Base-by-base conservation (phyloP, 2,329 filamentous ascomycete genomes). In the Aspergillus floridensis region DNA sequence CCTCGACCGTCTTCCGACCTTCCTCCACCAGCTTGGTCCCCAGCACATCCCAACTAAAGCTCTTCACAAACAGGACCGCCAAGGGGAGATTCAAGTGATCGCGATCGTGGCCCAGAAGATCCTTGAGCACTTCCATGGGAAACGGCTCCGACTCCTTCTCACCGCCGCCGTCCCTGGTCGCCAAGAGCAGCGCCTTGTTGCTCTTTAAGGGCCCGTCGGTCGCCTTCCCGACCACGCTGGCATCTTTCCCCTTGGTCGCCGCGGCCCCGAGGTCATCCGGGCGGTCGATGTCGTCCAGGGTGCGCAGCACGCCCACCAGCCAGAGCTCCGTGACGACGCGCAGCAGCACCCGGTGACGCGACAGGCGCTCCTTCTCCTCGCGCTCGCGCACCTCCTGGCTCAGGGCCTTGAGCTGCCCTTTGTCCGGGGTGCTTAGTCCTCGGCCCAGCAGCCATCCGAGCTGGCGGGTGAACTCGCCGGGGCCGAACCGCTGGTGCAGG, bases 71-170 rank as follows among this genome's bases (percentile, higher is more conserved):
- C 14, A 96, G 84, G 54, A 98, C 95, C 5, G 97, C 89, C 49
- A 99, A 80, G 1, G 95, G 92, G 48, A 99, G 79, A 71, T 98
- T 99, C 57, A 86, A 81, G 71, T 98, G 95, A 67, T 99, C 93
- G 57, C 92, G 87, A 73, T 99, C 95, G 72, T 98, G 89, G 7
- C 93, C 92, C 16, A 99, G 84, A 65, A 99, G 84, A 72, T 99
- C 96, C 78, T 99, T 99, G 46, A 99, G 80, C n/a, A 98, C 93
- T 74, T 99, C 95, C 21, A 99, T 81, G 3, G 96, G 96, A 66
- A 99, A 98, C 0, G 95, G 95, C 64, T 99, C 95, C 2, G 91
- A 85, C 60, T 89, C 87, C 46, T 84, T 86, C 29, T 84, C 83
- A 64, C 86, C 86, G 60, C 86, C 85, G 55, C 86, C 86, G 60